Percentiles rank a stretch among this genome's conserved stretches.
Conservation (phyloP, 2,329 filamentous ascomycete genomes). For the Monosporascus sp. region DNA sequence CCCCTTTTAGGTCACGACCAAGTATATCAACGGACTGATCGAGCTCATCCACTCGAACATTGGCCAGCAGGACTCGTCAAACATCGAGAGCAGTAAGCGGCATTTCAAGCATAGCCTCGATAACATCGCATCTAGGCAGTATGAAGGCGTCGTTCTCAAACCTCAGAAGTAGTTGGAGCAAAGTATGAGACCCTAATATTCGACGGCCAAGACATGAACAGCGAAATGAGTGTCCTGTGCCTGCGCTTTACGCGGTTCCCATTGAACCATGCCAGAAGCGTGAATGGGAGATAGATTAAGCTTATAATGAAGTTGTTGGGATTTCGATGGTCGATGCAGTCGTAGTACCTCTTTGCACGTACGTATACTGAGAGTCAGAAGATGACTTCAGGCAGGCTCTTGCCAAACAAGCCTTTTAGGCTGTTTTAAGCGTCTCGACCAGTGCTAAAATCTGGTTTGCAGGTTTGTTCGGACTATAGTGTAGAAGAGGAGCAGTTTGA, state of each 20-base stretch:
- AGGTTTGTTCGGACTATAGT: too few species aligned
- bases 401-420: background rate
- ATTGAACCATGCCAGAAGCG: background rate
- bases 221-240: too few species aligned
- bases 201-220: background rate
- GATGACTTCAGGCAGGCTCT: background rate
- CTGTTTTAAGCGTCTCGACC: too few species aligned
- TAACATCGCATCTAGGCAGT: constrained; percentile 86
- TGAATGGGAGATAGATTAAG: background rate
- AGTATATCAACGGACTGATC: constrained; percentile 96
- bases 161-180: constrained; percentile 35
- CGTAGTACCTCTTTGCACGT: background rate
- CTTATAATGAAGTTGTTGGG: background rate
- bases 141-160: constrained; percentile 81
- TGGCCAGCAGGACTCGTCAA: constrained; percentile 71
- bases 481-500: too few species aligned
- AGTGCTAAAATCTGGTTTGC: too few species aligned
- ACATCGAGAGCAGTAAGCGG: constrained; percentile 81
- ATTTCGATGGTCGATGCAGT: background rate
- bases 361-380: background rate
- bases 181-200: background rate
- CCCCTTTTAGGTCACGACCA: constrained; percentile 66
- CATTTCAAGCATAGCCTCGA: constrained; percentile 95
- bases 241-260: background rate
- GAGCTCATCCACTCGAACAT: constrained; percentile 97